Base-by-base conservation (phyloP, 2,329 filamentous ascomycete species). In the Acarospora socialis region DNA sequence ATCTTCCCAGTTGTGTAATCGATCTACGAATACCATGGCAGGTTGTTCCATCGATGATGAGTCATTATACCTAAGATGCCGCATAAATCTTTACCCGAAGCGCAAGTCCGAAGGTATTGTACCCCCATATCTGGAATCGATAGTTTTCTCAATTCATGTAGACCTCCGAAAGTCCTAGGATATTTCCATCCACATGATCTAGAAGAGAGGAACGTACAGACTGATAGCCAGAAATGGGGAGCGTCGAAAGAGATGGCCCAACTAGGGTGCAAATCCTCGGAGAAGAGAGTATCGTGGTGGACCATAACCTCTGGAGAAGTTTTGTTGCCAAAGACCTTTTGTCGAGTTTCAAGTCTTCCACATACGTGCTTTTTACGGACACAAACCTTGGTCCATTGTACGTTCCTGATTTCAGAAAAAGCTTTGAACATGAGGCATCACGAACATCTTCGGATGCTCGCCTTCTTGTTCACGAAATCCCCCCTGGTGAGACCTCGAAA, bases 311-410 rank as follows among this genome's bases (percentile, higher is more conserved):
- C 34, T 94, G 86, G 82, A 71, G 77, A 41, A 69, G 69, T 50
- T 90, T 81, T 53, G 76, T 95, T 41, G 74, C 77, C 32, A 60
- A 75, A 44, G 87, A 98, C 57, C 68, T 98, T 35, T 65, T 95
- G 40, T 59, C 68, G 34, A 81, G 78, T 52, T 65, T 90, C 38
- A 58, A 70, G 30, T 90, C 86, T 13, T 92, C 84, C 12, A 95
- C 87, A 39, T 98, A 95, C 54, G 79, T 95, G 36, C 76, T 98
- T 39, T 81, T 98, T 49, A 95, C 90, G 55, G 90, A 98, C 59
- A 92, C 86, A 27, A 95, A 95, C 52, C 72, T 98, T 39, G 72
- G 70, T 39, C 68, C 77, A 14, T 68, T 77, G 46, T 95, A 95
- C 56, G 76, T 84, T 1, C 73, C 81, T n/a, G 52, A 63, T 17